Base-by-base conservation (phyloP, 208 protist species). In the Trypanosoma boissoni region DNA sequence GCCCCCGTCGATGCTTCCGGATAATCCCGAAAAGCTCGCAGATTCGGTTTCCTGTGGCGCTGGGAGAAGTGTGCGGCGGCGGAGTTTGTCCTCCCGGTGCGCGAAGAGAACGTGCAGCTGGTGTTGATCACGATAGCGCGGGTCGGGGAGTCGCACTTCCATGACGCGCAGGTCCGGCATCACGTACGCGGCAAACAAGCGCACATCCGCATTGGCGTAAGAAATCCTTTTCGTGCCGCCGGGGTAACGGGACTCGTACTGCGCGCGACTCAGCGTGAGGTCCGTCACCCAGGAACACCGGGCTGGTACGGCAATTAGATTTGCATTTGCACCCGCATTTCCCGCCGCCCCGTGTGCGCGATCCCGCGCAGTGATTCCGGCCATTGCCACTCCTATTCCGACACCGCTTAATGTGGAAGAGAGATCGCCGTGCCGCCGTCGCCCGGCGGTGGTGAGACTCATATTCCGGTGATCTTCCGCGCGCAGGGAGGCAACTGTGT, bases 171-270 rank as follows among this genome's bases (percentile, higher is more conserved):
- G 67, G 57, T 96, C 86, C 16, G 65, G 73, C 66, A 90, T 83
- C 5, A 74, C 78, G 64, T 96, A 92, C 3, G 72, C 80, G 3
- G 90, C 84, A 69, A 81, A 96, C 32, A 74, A 58, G 10, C 58
- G 58, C 12, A 94, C 77, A 1, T 74, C 63, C 1, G 92, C 83
- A 62, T 97, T 81, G 21, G 57, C 61, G 74, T 95, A 97, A 3
- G 56, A 41, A 7, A 95, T 60, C 24, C 66, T 51, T 51, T 96
- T 97, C 18, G 55, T 58, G 10, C 80, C 71, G 5, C 59, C 76
- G 10, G 88, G 89, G 64, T 92, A 97, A 53, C 86, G 79, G 8
- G 59, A 79, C 56, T 91, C 90, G 58, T 86, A 95, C 74, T 95
- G 83, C 27, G 68, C 58, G 6, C 59, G 84, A 39, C 39, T 88